Percentiles rank a stretch among this genome's conserved stretches.
Evolutionary conservation across 768 basidiomycete genomes (phyloP).

Genomic region (Hygrophoropsis aurantiaca): DNA sequence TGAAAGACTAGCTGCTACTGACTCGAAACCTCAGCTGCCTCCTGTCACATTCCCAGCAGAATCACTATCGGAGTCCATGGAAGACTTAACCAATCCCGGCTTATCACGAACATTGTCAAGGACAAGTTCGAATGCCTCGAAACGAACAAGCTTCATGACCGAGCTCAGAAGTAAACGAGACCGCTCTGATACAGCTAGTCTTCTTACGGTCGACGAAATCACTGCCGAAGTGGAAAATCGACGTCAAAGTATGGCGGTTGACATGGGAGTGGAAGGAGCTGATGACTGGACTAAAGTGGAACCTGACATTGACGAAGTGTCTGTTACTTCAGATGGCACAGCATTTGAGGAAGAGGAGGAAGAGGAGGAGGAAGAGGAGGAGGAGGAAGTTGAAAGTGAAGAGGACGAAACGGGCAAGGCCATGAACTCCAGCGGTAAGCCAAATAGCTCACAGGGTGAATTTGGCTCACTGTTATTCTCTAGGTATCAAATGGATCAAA

Average conservation of each 20-base stretch:
- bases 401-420: conserved; percentile 51
- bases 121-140: conserved; percentile 49
- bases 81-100: conserved; percentile 42
- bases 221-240: conserved; percentile 87
- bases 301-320: conserved; percentile 47
- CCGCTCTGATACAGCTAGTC: conserved; percentile 82
- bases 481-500: conserved; percentile 94
- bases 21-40: conserved; percentile 59
- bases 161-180: conserved; percentile 83
- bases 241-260: conserved; percentile 49
- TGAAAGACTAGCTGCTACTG: conserved; percentile 24
- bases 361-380: conserved; percentile 42
- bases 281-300: conserved; percentile 80
- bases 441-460: background rate
- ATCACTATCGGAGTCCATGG: conserved; percentile 78
- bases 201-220: conserved; percentile 97
- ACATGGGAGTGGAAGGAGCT: conserved; percentile 45
- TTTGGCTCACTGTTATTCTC: conserved; percentile 11
- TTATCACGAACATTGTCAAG: conserved; percentile 32
- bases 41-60: conserved; percentile 79
- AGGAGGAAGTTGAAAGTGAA: conserved; percentile 43
- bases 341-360: conserved; percentile 50
- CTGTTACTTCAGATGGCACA: conserved; percentile 44
- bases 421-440: conserved; percentile 52
- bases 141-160: conserved; percentile 78